Evolutionary conservation across 2,329 filamentous ascomycete genomes (phyloP).

Genomic region (Cytospora piceae): DNA sequence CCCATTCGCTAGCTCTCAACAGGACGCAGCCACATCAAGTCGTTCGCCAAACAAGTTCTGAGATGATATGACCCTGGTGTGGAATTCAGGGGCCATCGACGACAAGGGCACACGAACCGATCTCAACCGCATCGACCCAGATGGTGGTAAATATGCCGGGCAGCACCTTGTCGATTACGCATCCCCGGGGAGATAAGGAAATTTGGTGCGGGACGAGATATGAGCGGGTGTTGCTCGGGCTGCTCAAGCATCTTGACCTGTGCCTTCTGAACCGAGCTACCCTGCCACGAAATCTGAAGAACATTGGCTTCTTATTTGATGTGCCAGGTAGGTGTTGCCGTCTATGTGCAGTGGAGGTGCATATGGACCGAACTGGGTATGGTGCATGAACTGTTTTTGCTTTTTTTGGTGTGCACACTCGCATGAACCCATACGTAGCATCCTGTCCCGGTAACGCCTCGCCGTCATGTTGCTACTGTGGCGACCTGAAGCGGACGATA

Average conservation of each 20-base stretch:
- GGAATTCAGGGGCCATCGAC: neutral
- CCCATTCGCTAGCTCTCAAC: constrained; percentile 5
- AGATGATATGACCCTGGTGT: constrained; percentile 4
- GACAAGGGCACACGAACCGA: neutral
- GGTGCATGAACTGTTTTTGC: neutral
- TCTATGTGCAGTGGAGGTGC: neutral
- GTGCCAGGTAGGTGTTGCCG: neutral
- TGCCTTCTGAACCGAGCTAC: neutral
- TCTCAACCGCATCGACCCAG: neutral
- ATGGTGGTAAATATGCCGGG: neutral
- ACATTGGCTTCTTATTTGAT: neutral
- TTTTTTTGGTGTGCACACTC: neutral
- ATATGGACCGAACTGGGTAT: neutral
- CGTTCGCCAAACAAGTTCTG: neutral
- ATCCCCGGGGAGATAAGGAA: neutral
- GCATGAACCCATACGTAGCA: constrained; percentile 14
- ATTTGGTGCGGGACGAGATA: neutral
- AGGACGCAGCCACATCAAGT: constrained; percentile 6
- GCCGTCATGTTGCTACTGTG: neutral
- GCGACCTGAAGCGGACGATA: neutral
- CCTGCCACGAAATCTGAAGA: neutral
- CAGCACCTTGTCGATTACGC: neutral
- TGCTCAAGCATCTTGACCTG: neutral
- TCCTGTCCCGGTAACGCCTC: constrained; percentile 1
- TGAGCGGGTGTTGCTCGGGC: neutral